A percentile compares a stretch with the other conserved stretches of the same genome.
phyloP scores from a whole-genome alignment of 2,329 filamentous ascomycete species.

The Truncatella angustata region DNA sequence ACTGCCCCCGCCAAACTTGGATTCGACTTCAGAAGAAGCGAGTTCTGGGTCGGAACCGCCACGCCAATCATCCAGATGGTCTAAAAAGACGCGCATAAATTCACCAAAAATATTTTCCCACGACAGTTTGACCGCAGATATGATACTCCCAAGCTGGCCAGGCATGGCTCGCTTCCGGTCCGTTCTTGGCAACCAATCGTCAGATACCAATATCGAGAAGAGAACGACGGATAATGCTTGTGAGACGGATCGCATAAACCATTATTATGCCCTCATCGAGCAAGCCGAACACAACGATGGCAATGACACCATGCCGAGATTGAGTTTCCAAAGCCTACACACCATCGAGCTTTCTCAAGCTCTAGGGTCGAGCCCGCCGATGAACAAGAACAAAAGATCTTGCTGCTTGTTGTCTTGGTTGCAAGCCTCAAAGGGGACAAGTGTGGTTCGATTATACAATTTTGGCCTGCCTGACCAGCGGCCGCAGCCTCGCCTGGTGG shows the following conservation, averaged over 20 bases:
- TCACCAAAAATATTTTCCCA: too few relatives aligned
- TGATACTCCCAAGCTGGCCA: neutral
- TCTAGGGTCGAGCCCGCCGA: neutral
- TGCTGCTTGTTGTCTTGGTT: neutral
- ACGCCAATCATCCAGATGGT: too few relatives aligned
- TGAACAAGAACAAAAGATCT: neutral
- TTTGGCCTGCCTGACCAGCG: too few relatives aligned
- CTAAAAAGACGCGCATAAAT: too few relatives aligned
- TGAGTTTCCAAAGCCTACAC: neutral
- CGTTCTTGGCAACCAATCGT: neutral
- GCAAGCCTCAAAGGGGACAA: too few relatives aligned
- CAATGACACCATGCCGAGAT: neutral
- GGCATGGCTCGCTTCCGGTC: neutral
- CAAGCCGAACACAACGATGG: neutral
- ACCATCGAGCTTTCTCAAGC: neutral
- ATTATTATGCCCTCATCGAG: neutral
- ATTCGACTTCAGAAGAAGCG: neutral
- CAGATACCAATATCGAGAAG: neutral
- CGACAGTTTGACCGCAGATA: neutral
- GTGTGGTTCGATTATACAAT: too few relatives aligned
- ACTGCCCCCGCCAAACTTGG: neutral
- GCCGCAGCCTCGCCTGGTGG: too few relatives aligned
- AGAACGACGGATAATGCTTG: neutral
- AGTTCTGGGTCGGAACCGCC: neutral
- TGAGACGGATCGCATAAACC: neutral